phyloP scores from a whole-genome alignment of 1,139 yeast genomes.

The Scheffersomyces titani region DNA sequence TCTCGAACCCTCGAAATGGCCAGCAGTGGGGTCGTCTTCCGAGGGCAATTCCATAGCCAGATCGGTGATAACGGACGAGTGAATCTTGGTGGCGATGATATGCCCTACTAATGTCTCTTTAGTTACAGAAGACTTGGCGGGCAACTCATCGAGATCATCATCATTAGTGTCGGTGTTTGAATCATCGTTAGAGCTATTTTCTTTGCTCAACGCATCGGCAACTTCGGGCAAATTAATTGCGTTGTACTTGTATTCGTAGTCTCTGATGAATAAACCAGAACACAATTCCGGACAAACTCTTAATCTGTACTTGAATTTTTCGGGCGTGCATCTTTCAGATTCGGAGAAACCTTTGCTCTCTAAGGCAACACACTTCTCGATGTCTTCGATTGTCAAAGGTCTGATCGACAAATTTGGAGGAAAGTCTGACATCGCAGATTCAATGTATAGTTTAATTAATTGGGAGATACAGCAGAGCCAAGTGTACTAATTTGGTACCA shows the following conservation, averaged over 20 bases:
- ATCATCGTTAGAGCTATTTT: conserved; percentile 26
- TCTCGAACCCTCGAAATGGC: conserved; percentile 76
- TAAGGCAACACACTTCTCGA: conserved; percentile 57
- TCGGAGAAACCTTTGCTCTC: conserved; percentile 75
- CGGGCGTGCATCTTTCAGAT: conserved; percentile 64
- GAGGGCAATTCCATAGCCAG: conserved; percentile 68
- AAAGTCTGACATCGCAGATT: conserved; percentile 25
- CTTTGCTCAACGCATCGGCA: conserved; percentile 35
- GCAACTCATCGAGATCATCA: conserved; percentile 40
- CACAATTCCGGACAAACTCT: conserved; percentile 86
- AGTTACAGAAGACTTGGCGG: conserved; percentile 52
- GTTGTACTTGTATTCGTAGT: conserved; percentile 49
- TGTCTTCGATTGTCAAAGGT: conserved; percentile 74
- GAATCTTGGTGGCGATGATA: conserved; percentile 78
- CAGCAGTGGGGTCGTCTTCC: conserved; percentile 40
- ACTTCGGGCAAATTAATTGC: conserved; percentile 48
- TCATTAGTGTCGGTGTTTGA: conserved; percentile 25
- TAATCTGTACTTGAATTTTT: conserved; percentile 69
- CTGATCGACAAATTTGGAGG: conserved; percentile 74
- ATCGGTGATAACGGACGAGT: conserved; percentile 52
- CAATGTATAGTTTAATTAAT: not conserved
- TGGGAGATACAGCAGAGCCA: not conserved
- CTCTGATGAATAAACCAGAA: conserved; percentile 81
- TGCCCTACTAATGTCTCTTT: conserved; percentile 80
- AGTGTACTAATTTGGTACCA: not conserved